Evolutionary conservation across 331 rosid genomes (phyloP).

Genomic region (Rhamnella rubrinervis): DNA sequence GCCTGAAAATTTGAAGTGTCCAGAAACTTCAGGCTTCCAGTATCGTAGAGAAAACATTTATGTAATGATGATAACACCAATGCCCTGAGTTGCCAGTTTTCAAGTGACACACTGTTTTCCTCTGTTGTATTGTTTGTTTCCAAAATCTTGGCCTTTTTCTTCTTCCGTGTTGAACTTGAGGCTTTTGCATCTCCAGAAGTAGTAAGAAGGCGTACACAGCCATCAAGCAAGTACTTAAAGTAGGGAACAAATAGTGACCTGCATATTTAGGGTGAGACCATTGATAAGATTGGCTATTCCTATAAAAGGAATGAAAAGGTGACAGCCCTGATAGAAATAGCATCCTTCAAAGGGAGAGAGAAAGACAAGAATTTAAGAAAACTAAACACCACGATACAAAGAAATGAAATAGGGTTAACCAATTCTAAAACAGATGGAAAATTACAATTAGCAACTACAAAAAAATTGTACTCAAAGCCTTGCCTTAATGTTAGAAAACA

Average conservation of each 20-base stretch:
- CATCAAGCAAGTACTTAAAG: conserved; percentile 78
- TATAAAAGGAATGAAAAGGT: background rate
- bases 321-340: background rate
- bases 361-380: background rate
- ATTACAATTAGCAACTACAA: no score
- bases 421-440: no score
- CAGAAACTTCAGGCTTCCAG: conserved; percentile 75
- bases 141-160: conserved; percentile 72
- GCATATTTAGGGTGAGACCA: conserved; percentile 20
- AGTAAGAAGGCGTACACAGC: conserved; percentile 66
- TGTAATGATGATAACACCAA: conserved; percentile 71
- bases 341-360: background rate
- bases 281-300: background rate
- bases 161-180: conserved; percentile 48
- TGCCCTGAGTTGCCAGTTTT: conserved; percentile 83
- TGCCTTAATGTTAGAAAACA: no score
- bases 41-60: conserved; percentile 86
- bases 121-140: conserved; percentile 34
- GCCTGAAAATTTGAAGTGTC: conserved; percentile 84
- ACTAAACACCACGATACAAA: background rate
- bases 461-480: no score
- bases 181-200: conserved; percentile 42
- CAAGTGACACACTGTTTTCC: conserved; percentile 34
- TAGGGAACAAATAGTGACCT: conserved; percentile 95
- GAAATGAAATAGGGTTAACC: background rate